These are phyloP conservation scores for Schizosaccharomyces pombe DNA, from an alignment of 805 yeast genomes.

Conservation along the genomic window DNA sequence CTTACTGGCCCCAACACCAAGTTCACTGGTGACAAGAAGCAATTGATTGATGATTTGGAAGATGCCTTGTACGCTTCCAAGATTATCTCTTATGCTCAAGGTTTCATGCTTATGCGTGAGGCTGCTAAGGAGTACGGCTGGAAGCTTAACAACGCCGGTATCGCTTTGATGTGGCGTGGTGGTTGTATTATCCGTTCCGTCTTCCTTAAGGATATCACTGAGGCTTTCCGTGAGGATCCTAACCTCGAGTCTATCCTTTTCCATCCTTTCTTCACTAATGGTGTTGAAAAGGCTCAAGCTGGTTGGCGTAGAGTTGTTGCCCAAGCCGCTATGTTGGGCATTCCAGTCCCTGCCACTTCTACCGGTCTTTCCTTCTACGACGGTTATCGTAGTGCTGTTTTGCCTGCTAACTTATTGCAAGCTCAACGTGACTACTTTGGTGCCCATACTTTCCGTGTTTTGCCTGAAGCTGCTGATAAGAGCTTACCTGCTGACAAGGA, in stretches of 20 bases:
- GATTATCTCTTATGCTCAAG: constrained; percentile 96
- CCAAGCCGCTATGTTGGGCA: constrained; percentile 60
- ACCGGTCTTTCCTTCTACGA: constrained; percentile 95
- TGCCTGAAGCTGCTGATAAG: constrained; percentile 63
- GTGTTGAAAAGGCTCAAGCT: constrained; percentile 75
- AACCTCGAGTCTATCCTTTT: constrained; percentile 84
- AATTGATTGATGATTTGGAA: constrained; percentile 79
- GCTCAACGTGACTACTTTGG: constrained; percentile 99
- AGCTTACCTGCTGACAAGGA: constrained; percentile 54
- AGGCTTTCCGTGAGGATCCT: constrained; percentile 86
- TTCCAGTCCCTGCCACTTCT: constrained; percentile 93
- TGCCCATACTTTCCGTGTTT: constrained; percentile 93
- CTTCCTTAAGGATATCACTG: constrained; percentile 87
- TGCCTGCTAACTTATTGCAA: constrained; percentile 94
- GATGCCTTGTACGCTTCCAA: constrained; percentile 97
- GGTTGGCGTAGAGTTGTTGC: constrained; percentile 86
- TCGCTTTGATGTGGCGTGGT: constrained; percentile 99
- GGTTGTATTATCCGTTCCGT: constrained; percentile 98
- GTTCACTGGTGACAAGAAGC: constrained; percentile 49
- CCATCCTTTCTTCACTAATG: constrained; percentile 82
- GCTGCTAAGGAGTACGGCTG: constrained; percentile 93
- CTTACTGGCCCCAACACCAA: constrained; percentile 59
- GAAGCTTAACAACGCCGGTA: constrained; percentile 94
- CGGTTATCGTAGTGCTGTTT: constrained; percentile 86
- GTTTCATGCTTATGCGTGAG: constrained; percentile 96